Conservation (phyloP, 768 basidiomycete species). For the Kwoniella sp. region DNA sequence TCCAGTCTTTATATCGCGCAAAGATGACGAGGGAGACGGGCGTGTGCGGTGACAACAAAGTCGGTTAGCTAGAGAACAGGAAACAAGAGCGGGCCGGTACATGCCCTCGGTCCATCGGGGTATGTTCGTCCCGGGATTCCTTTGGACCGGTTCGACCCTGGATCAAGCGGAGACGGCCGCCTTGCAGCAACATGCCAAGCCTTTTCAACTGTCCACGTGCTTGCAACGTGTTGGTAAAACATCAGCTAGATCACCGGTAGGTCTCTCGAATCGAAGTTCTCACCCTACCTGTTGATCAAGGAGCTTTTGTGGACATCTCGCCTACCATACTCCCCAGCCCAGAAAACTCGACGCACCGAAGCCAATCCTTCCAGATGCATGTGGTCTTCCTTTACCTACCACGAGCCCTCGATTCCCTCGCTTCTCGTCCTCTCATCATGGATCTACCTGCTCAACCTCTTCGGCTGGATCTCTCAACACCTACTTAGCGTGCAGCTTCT, state of each 20-base stretch:
- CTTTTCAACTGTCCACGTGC: too few species aligned
- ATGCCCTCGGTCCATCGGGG: neutral
- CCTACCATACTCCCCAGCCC: too few species aligned
- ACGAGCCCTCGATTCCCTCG: conserved; percentile 52
- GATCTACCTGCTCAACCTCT: conserved; percentile 63
- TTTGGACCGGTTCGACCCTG: too few species aligned
- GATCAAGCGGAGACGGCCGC: neutral
- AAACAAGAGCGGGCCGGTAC: neutral
- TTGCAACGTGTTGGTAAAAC: too few species aligned
- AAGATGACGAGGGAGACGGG: neutral
- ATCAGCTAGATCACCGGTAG: neutral
- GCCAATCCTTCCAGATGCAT: conserved; percentile 19
- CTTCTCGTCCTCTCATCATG: conserved; percentile 64
- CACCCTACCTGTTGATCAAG: conserved; percentile 16
- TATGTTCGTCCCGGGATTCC: neutral
- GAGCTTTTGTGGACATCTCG: too few species aligned
- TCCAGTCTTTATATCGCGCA: neutral
- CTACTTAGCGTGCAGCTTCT: conserved; percentile 61
- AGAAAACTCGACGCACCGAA: too few species aligned
- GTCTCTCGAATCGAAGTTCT: too few species aligned
- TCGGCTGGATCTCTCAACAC: conserved; percentile 59
- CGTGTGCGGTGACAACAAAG: neutral
- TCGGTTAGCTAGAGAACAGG: neutral
- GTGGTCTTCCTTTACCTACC: conserved; percentile 51
- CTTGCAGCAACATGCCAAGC: neutral